These are phyloP conservation scores for Aspergillus ostianus DNA, from an alignment of 495 filamentous ascomycete species.

Conservation along the genomic window DNA sequence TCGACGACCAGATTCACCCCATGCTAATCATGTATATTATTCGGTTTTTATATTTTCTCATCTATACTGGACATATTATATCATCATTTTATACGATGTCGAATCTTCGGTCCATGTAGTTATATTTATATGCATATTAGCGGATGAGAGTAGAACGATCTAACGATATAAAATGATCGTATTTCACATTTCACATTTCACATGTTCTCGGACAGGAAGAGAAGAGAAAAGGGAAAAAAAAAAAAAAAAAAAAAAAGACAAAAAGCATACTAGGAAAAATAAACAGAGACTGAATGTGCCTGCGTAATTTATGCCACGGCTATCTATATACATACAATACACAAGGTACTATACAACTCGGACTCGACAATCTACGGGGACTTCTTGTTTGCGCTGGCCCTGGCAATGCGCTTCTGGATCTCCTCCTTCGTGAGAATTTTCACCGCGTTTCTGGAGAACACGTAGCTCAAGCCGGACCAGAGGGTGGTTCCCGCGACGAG, in stretches of 20 bases:
- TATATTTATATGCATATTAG: neutral
- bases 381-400: slow-evolving; percentile 31
- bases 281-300: no score
- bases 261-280: no score
- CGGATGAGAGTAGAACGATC: neutral
- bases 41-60: neutral
- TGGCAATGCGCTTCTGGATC: slow-evolving; percentile 38
- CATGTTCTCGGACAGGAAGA: no score
- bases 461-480: slow-evolving; percentile 81
- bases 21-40: neutral
- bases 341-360: neutral
- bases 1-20: neutral
- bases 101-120: neutral
- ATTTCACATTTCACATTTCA: neutral
- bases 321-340: neutral
- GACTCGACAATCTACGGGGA: neutral
- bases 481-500: slow-evolving; percentile 77
- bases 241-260: no score
- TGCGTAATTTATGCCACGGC: neutral
- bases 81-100: no score
- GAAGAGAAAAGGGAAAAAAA: no score
- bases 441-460: slow-evolving; percentile 77
- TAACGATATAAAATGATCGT: neutral
- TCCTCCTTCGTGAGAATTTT: slow-evolving; percentile 65
- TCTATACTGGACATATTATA: neutral